Conservation (phyloP, 305 asterid genomes). For the Fraxinus xanthoxyloides region DNA sequence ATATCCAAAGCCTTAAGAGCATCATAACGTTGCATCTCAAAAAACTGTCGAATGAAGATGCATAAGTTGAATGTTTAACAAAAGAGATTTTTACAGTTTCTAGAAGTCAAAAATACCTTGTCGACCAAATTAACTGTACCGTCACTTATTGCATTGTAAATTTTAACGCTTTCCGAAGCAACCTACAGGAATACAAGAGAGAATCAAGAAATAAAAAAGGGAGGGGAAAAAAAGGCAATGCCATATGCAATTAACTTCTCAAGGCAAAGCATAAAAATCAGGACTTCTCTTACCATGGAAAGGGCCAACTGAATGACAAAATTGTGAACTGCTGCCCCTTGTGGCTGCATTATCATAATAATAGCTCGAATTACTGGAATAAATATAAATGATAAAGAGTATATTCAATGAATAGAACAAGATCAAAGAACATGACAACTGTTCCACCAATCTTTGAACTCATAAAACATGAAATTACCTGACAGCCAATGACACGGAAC, state of each 20-base stretch:
- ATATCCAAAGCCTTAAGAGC: constrained; percentile 89
- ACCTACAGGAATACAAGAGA: constrained; percentile 47
- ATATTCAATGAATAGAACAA: background rate
- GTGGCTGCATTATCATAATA: constrained; percentile 72
- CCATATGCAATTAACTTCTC: background rate
- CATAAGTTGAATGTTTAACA: constrained; percentile 15
- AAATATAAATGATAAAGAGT: background rate
- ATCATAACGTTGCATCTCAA: constrained; percentile 96
- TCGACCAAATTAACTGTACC: constrained; percentile 91
- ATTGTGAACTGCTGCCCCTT: constrained; percentile 88
- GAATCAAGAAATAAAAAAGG: background rate
- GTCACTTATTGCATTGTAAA: constrained; percentile 82
- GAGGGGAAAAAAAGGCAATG: background rate
- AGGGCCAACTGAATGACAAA: constrained; percentile 86
- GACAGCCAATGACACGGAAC: constrained; percentile 85
- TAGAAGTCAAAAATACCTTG: constrained; percentile 57
- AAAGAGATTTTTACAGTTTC: background rate
- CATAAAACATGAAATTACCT: constrained; percentile 45
- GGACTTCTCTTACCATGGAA: constrained; percentile 62
- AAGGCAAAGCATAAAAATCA: constrained; percentile 3
- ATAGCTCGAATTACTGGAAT: constrained; percentile 16
- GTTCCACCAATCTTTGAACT: constrained; percentile 8
- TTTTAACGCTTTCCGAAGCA: constrained; percentile 88
- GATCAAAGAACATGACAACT: background rate
- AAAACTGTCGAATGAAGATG: constrained; percentile 53